A percentile compares a stretch with the other conserved stretches of the same genome.
Evolutionary conservation across 2,329 filamentous ascomycete species (phyloP).

Genomic region (Nothophoma quercina): DNA sequence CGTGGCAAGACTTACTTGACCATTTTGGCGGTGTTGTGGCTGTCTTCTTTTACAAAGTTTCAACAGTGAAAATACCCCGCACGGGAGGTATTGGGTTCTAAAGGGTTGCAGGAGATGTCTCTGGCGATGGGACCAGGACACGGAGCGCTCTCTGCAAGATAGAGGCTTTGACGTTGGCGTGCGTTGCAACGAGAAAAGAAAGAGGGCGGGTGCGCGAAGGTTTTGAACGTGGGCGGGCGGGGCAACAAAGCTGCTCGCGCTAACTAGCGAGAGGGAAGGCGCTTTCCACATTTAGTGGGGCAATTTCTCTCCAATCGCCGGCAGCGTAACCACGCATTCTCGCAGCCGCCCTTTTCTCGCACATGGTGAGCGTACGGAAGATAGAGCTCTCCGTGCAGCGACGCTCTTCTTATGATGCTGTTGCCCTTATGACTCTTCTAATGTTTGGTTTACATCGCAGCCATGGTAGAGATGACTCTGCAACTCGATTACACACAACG

Average conservation of each 20-base stretch:
- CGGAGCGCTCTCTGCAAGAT: constrained; percentile 32
- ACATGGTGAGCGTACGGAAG: constrained; percentile 5
- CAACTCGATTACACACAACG: constrained; percentile 3
- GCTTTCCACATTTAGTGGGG: constrained; percentile 16
- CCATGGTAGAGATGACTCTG: constrained; percentile 1
- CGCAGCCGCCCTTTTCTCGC: constrained; percentile 15
- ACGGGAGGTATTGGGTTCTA: constrained; percentile 36
- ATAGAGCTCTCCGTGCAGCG: constrained; percentile 12
- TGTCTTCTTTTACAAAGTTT: constrained; percentile 47
- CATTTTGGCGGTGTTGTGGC: constrained; percentile 87
- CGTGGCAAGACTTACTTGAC: constrained; percentile 83
- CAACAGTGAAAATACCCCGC: constrained; percentile 49
- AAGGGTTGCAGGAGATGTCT: constrained; percentile 37
- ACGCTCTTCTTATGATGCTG: neutral
- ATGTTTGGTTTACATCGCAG: too few species aligned
- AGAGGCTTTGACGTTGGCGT: constrained; percentile 32
- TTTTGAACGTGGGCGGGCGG: constrained; percentile 16
- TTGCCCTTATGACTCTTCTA: neutral
- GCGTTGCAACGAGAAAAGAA: constrained; percentile 23
- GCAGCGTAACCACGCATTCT: constrained; percentile 1
- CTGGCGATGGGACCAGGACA: constrained; percentile 46
- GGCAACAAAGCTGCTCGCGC: constrained; percentile 4
- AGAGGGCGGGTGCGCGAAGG: constrained; percentile 12
- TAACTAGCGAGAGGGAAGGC: constrained; percentile 13
- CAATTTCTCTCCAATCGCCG: constrained; percentile 21